Conservation (phyloP, 106 monocot species). For the Allium sativum region DNA sequence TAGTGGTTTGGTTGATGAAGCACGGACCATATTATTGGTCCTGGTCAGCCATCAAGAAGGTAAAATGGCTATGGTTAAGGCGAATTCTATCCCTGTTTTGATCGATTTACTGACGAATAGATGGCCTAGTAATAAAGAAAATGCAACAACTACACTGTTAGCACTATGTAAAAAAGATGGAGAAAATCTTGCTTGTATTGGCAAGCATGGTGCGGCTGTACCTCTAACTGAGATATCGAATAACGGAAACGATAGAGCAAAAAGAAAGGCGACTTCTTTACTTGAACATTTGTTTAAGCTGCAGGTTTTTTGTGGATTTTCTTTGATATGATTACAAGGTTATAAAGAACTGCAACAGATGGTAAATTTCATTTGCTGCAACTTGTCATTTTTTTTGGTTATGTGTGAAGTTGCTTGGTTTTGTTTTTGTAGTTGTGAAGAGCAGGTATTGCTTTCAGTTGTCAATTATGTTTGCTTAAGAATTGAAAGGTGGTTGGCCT, state of each 20-base stretch:
- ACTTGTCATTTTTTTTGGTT: slow-evolving; percentile 6
- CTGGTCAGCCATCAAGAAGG: slow-evolving; percentile 59
- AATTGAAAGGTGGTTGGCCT: no score
- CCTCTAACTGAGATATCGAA: slow-evolving; percentile 32
- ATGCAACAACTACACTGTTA: slow-evolving; percentile 62
- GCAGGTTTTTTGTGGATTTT: slow-evolving; percentile 15
- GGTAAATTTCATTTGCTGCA: slow-evolving; percentile 1
- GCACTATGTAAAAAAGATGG: slow-evolving; percentile 47
- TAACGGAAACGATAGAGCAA: slow-evolving; percentile 64
- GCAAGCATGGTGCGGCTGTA: slow-evolving; percentile 28
- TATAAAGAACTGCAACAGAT: slow-evolving; percentile 1
- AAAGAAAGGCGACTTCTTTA: slow-evolving; percentile 61
- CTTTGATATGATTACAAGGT: neutral
- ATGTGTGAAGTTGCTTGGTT: neutral
- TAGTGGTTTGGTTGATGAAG: slow-evolving; percentile 54
- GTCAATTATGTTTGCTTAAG: no score
- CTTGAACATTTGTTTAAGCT: slow-evolving; percentile 56
- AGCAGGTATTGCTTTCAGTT: no score
- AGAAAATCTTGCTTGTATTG: slow-evolving; percentile 37
- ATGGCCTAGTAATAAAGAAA: slow-evolving; percentile 60
- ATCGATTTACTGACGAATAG: slow-evolving; percentile 49
- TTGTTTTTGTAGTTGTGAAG: no score
- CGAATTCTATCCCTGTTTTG: slow-evolving; percentile 41
- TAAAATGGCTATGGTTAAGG: slow-evolving; percentile 35
- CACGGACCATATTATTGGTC: slow-evolving; percentile 55